These are phyloP conservation scores for Leptographium flavum DNA, from an alignment of 2,329 filamentous ascomycete species.

Conservation along the genomic window DNA sequence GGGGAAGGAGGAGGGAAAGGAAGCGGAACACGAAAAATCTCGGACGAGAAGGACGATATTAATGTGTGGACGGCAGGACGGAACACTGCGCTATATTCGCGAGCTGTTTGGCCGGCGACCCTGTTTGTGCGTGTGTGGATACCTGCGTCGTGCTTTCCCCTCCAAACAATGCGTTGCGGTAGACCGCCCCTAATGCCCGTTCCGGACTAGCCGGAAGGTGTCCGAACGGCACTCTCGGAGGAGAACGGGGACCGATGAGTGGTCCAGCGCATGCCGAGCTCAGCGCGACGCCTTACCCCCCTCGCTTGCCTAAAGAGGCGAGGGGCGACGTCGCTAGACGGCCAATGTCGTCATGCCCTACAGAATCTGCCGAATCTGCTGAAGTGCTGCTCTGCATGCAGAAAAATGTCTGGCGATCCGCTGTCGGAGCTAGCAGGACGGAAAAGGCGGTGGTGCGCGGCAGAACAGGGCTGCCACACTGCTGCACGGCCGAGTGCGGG, in stretches of 20 bases:
- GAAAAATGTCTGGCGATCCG: background rate
- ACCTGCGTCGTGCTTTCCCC: background rate
- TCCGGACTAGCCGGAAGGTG: background rate
- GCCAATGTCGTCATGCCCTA: background rate
- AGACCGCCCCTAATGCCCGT: background rate
- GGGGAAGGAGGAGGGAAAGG: background rate
- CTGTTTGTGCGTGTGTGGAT: background rate
- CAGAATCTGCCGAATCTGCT: background rate
- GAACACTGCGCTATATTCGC: constrained; percentile 5
- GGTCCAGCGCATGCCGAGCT: background rate
- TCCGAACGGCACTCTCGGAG: background rate
- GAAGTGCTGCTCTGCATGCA: background rate
- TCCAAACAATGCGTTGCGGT: background rate
- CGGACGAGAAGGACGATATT: constrained; percentile 3
- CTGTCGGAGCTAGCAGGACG: background rate
- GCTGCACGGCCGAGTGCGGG: background rate
- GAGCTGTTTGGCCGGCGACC: background rate
- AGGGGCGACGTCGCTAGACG: background rate
- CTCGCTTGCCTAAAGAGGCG: background rate
- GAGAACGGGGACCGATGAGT: constrained; percentile 1
- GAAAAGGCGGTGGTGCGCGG: background rate
- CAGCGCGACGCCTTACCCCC: background rate
- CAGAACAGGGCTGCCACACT: no score
- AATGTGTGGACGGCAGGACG: constrained; percentile 3
- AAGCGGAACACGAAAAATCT: background rate